Base-by-base conservation (phyloP, 2,329 filamentous ascomycete species). In the Hypocrella siamensis region DNA sequence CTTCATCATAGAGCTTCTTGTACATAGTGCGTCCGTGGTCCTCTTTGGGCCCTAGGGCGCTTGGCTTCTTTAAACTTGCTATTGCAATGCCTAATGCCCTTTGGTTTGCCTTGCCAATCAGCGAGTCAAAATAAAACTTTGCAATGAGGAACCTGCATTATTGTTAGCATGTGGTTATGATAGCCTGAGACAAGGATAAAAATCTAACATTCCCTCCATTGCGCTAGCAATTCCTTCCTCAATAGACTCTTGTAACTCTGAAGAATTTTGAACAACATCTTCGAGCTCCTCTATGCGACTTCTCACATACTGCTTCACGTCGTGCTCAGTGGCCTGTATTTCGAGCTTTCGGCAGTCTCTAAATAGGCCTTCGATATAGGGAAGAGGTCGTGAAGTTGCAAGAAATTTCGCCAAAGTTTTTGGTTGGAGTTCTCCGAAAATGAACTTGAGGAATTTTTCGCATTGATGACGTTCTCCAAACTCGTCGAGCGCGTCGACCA, bases 1-100 rank as follows among this genome's bases (percentile, higher is more conserved):
- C 52, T 1, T 56, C 37, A 0, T 49, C 34, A 31, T 69, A 69
- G 8, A 22, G 17, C 6, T 17, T 27, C 1, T 54, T 52, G n/a
- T 37, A 6, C 12, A 56, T 41, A 16, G 57, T 50, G 10, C 44
- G 45, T 15, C 42, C 29, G 9, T 27, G 14, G 22, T 28, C n/a
- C n/a, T 24, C 22, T 10, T 24, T 17, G 21, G 21, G 9, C 12
- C 21, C 21, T 24, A 24, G 21, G 12, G 8, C 12, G 21, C 21
- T 24, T 24, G 21, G 21, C 21, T 24, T 17, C 19, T 25, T 17
- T 14, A 5, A 11, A 9, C 17, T 31, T 31, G 19, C 10, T 26
- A 25, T 11, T n/a, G 30, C 25, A 28, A 17, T 25, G 25, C 2
- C 11, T 9, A 27, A 7, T 7, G 7, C 11, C 8, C 7, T 15